Percentiles rank a stretch among this genome's conserved stretches.
Conservation (phyloP, 2,329 filamentous ascomycete species). For the Penicillium sp. region DNA sequence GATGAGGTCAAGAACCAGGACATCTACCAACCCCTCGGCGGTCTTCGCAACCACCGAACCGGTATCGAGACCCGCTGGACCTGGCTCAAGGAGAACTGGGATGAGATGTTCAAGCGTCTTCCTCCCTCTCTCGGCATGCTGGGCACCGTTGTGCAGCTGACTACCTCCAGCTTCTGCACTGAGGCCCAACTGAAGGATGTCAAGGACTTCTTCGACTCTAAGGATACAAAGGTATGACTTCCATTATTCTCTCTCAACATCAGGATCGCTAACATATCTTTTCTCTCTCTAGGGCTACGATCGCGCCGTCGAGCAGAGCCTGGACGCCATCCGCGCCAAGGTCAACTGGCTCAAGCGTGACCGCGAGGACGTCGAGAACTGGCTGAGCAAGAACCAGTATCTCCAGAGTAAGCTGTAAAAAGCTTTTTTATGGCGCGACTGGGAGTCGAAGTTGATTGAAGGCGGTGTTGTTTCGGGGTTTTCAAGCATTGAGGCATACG, state of each 20-base stretch:
- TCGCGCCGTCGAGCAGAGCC: slow-evolving; percentile 82
- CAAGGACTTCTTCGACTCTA: slow-evolving; percentile 74
- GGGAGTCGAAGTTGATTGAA: not conserved
- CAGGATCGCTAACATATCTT: slow-evolving; percentile 11
- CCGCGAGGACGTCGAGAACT: slow-evolving; percentile 69
- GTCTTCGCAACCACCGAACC: slow-evolving; percentile 71
- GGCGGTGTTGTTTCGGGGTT: not conserved
- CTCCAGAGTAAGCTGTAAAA: slow-evolving; percentile 39
- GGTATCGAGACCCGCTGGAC: slow-evolving; percentile 77
- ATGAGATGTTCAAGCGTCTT: slow-evolving; percentile 73
- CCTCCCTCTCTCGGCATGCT: slow-evolving; percentile 86
- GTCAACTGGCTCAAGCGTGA: slow-evolving; percentile 77
- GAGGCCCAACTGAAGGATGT: slow-evolving; percentile 73
- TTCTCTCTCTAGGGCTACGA: slow-evolving; percentile 62
- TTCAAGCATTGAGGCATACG: not conserved
- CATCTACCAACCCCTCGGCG: slow-evolving; percentile 82
- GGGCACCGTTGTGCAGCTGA: slow-evolving; percentile 77
- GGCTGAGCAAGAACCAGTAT: slow-evolving; percentile 67
- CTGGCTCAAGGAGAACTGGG: slow-evolving; percentile 88
- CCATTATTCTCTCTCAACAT: not conserved
- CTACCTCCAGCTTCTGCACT: slow-evolving; percentile 76
- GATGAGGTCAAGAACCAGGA: slow-evolving; percentile 91
- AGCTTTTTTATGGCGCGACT: not conserved
- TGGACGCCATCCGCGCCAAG: slow-evolving; percentile 82
- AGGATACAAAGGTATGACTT: slow-evolving; percentile 67